These are phyloP conservation scores for Linnemannia exigua DNA, from an alignment of 192 early-diverging fungal genomes.

Conservation along the genomic window DNA sequence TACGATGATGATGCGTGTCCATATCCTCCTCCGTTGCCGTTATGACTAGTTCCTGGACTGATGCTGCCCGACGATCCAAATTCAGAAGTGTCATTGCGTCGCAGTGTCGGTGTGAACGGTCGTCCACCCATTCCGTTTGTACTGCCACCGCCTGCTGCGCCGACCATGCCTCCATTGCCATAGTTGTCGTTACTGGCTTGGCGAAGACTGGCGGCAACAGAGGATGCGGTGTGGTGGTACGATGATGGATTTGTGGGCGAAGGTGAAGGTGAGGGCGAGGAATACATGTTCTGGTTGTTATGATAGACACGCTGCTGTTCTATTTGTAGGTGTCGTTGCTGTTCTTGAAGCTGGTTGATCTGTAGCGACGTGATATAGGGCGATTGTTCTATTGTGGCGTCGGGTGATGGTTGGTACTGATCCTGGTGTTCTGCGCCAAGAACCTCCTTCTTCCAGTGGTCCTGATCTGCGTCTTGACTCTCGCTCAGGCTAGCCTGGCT, in stretches of 20 bases:
- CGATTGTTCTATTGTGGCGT: slow-evolving; percentile 20
- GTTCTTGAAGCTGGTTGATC: slow-evolving; percentile 47
- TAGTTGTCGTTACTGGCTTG: slow-evolving; percentile 14
- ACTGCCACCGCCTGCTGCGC: background rate
- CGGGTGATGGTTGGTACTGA: slow-evolving; percentile 20
- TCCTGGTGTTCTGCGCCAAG: slow-evolving; percentile 11
- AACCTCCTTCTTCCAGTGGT: slow-evolving; percentile 42
- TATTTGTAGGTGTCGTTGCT: slow-evolving; percentile 47
- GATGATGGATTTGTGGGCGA: slow-evolving; percentile 20
- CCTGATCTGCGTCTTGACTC: slow-evolving; percentile 14
- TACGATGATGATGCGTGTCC: slow-evolving; percentile 35
- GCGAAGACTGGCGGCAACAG: slow-evolving; percentile 21
- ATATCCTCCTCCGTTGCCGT: slow-evolving; percentile 11
- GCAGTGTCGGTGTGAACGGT: slow-evolving; percentile 36
- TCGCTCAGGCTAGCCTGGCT: slow-evolving; percentile 23
- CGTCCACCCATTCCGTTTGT: slow-evolving; percentile 12
- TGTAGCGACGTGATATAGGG: slow-evolving; percentile 39
- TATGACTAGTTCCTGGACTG: slow-evolving; percentile 37
- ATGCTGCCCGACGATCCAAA: slow-evolving; percentile 8
- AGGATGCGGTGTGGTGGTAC: slow-evolving; percentile 26
- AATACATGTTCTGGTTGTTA: slow-evolving; percentile 13
- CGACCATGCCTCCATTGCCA: background rate
- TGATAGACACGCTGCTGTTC: slow-evolving; percentile 51
- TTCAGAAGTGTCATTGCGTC: slow-evolving; percentile 24
- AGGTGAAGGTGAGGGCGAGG: slow-evolving; percentile 28